Evolutionary conservation across 768 basidiomycete species (phyloP), one percentile per base, ranked within the genome.

Genomic region (Psilocybe tampanensis): DNA sequence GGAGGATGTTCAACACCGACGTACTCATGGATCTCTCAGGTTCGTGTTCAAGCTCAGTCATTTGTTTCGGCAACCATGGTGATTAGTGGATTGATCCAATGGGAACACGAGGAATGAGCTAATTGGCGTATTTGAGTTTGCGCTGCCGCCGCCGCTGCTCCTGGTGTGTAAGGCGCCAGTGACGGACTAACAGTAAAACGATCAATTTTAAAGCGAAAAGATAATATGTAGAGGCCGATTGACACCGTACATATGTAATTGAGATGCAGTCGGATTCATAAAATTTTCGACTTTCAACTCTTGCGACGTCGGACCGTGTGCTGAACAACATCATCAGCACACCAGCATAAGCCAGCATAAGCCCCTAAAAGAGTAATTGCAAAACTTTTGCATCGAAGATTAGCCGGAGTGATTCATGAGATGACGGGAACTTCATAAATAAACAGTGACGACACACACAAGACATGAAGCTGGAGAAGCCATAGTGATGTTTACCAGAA

Each of bases 1-100:
- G 63, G 63, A 59, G 55, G 60, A 64, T 34, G 54, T 61, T 64
- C 52, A 50, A 19, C 58, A 54, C 63, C 63, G 63, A 64, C 54
- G 44, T 55, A 24, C 22, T 36, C 42, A 18, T 53, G 34, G 56
- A 57, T 57, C 57, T 45, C 60, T 32, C 45, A 55, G 44, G 32
- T 45, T 54, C 24, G 32, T 29, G 32, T 48, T 17, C 47, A 12
- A 17, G n/a, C 47, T 48, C 47, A 48, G 23, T 8, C 3, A 39
- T 15, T 29, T 48, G 26, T 18, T 17, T 48, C 47, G 29, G 47
- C 47, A 48, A 34, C 15, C 47, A 44, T n/a, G 36, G 36, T 29
- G 29, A 29, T 29, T 5, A 5, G n/a, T 39, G 36, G 36, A 39
- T 39, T n/a, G 36, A 39, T 39, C 36, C 36, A 39, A 39, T 39